A percentile compares a stretch with the other conserved stretches of the same genome.
phyloP scores from a whole-genome alignment of 306 rosid species.

The Macrotyloma uniflorum region DNA sequence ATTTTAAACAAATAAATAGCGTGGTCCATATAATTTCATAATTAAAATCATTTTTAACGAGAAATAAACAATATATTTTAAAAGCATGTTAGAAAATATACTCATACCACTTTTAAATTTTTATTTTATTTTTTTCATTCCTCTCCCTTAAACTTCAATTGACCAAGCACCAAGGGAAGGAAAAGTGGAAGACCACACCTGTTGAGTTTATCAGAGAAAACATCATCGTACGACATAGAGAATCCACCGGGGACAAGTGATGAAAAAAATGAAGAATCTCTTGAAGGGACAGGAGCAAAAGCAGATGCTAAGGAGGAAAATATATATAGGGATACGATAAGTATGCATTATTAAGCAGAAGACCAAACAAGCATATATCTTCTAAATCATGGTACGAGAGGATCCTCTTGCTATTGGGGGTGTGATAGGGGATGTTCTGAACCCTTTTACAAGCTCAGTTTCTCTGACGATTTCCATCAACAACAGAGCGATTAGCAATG shows the following conservation, averaged over 20 bases:
- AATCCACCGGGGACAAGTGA: not conserved
- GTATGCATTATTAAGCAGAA: not conserved
- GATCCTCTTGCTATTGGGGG: conserved; percentile 42
- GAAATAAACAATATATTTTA: no score
- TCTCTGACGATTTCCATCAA: conserved; percentile 20
- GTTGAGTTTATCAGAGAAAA: not conserved
- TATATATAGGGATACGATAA: not conserved
- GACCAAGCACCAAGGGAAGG: no score
- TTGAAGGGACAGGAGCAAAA: conserved; percentile 35
- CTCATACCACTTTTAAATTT: no score
- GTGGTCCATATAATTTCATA: no score
- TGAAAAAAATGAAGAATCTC: not conserved
- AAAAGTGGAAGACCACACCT: not conserved
- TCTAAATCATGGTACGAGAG: conserved; percentile 22
- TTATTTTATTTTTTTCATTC: not conserved
- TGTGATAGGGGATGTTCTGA: conserved; percentile 48
- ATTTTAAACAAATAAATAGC: no score
- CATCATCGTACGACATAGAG: not conserved
- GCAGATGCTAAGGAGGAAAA: conserved; percentile 31
- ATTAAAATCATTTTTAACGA: no score
- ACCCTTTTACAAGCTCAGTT: conserved; percentile 41
- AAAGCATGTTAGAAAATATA: no score
- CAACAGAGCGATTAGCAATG: conserved; percentile 44
- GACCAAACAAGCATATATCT: not conserved
- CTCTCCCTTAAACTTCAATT: not conserved